Conservation (phyloP, 148 eudicot species). For the Bassia scoparia region DNA sequence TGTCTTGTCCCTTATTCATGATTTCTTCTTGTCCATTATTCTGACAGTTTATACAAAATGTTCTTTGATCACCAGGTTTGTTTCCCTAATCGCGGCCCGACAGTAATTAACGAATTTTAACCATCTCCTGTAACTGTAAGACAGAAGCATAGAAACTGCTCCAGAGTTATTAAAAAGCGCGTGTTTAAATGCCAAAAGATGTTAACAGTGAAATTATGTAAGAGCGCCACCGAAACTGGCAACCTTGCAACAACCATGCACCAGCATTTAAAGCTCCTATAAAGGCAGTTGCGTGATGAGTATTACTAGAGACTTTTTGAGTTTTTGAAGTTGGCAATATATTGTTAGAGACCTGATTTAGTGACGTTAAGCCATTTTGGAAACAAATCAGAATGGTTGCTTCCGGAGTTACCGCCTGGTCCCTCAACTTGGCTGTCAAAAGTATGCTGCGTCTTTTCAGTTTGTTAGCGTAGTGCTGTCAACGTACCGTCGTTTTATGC, state of each 20-base stretch:
- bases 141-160: not conserved
- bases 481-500: not conserved
- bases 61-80: not conserved
- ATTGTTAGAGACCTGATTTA: too few species aligned
- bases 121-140: too few species aligned
- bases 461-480: conserved; percentile 10
- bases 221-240: not conserved
- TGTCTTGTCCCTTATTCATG: not conserved
- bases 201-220: conserved; percentile 16
- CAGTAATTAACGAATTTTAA: too few species aligned
- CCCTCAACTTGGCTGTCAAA: not conserved
- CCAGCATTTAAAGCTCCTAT: conserved; percentile 19
- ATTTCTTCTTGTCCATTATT: not conserved
- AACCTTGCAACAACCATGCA: not conserved
- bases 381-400: conserved; percentile 10
- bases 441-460: not conserved
- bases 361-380: conserved; percentile 10
- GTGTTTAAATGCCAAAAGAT: conserved; percentile 16
- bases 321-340: too few species aligned
- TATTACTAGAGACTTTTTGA: not conserved
- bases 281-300: not conserved
- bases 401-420: conserved; percentile 7
- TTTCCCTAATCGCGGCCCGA: too few species aligned
- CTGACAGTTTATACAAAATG: not conserved
- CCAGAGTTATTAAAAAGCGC: not conserved